Conservation (phyloP, 148 eudicot species). For the Silene latifolia region DNA sequence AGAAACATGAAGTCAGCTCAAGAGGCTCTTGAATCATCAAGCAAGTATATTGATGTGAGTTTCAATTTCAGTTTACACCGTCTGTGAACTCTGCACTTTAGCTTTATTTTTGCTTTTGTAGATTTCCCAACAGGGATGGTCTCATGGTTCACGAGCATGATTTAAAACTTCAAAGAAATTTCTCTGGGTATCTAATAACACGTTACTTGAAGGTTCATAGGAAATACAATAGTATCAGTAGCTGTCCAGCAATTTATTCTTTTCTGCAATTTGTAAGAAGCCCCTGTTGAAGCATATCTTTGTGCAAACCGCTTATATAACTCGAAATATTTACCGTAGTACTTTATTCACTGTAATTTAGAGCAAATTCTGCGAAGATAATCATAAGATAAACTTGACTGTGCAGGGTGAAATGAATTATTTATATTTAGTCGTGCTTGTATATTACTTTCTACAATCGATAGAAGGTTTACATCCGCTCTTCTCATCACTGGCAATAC, state of each 20-base stretch:
- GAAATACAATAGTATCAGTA: neutral
- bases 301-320: neutral
- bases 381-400: neutral
- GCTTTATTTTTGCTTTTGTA: neutral
- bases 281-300: neutral
- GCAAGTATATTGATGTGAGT: slow-evolving; percentile 65
- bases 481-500: neutral
- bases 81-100: neutral
- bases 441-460: neutral
- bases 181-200: neutral
- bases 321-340: neutral
- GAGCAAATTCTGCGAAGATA: neutral
- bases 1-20: slow-evolving; percentile 58
- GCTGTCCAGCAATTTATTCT: too few relatives aligned
- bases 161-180: neutral
- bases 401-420: too few relatives aligned
- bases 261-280: neutral
- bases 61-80: neutral
- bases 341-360: neutral
- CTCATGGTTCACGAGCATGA: neutral
- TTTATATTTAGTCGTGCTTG: neutral
- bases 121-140: too few relatives aligned
- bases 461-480: neutral
- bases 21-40: slow-evolving; percentile 46
- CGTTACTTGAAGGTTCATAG: neutral